A percentile compares a stretch with the other conserved stretches of the same genome.
Conservation (phyloP, 139 green algal genomes). For the Chlamydomonas incerta region DNA sequence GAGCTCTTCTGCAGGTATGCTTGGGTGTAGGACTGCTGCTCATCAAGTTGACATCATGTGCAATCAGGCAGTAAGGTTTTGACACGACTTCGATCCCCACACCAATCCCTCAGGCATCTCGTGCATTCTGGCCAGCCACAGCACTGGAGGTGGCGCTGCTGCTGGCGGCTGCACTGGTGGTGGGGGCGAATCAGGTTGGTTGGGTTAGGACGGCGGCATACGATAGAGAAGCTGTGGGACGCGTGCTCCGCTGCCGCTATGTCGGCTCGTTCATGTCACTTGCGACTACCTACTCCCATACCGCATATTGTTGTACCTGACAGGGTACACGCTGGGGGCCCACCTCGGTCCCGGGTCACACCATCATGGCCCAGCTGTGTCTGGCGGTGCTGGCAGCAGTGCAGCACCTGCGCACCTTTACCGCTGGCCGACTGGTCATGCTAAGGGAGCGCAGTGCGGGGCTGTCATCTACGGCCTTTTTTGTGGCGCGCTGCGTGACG, state of each 20-base stretch:
- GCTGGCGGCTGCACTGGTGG: not conserved
- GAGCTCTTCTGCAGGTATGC: not conserved
- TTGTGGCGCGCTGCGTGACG: constrained; percentile 34
- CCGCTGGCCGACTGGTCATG: not conserved
- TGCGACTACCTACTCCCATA: too few relatives aligned
- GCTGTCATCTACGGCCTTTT: constrained; percentile 45
- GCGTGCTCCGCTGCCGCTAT: too few relatives aligned
- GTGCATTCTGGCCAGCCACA: not conserved
- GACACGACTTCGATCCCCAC: too few relatives aligned
- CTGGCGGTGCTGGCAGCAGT: not conserved
- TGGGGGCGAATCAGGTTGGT: not conserved
- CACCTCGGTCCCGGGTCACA: constrained; percentile 1
- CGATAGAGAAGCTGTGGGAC: too few relatives aligned
- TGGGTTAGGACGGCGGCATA: too few relatives aligned
- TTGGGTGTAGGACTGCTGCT: too few relatives aligned
- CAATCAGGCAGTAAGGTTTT: too few relatives aligned
- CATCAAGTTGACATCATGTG: too few relatives aligned
- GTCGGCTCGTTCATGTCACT: too few relatives aligned
- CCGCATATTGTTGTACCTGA: too few relatives aligned
- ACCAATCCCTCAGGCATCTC: not conserved
- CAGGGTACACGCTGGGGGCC: not conserved
- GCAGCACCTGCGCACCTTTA: constrained; percentile 24
- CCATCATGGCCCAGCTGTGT: not conserved
- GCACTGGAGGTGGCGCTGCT: constrained; percentile 12
- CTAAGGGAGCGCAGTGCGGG: constrained; percentile 37